Evolutionary conservation across 2,329 filamentous ascomycete species (phyloP).

Genomic region (Aspergillus novoparasiticus): DNA sequence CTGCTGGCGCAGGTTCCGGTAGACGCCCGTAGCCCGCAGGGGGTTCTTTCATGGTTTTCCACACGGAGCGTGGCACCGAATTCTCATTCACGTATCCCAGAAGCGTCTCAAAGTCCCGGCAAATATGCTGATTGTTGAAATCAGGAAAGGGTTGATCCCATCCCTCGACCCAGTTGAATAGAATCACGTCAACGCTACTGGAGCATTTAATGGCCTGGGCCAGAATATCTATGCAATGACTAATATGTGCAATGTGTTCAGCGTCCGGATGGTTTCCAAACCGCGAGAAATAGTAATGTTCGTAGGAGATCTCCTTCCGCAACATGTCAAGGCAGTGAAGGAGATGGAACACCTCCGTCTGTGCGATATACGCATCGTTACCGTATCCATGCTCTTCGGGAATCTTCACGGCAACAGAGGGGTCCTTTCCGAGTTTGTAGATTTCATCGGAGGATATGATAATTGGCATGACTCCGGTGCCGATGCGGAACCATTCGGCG

Average conservation of each 20-base stretch:
- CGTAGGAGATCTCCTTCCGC: constrained; percentile 6
- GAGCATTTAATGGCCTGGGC: constrained; percentile 4
- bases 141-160: constrained; percentile 4
- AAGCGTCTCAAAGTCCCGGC: constrained; percentile 10
- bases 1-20: constrained; percentile 1
- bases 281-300: constrained; percentile 3
- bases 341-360: constrained; percentile 6
- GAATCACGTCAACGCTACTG: not conserved
- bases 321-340: constrained; percentile 9
- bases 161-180: constrained; percentile 8
- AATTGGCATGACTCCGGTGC: constrained; percentile 2
- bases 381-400: constrained; percentile 8
- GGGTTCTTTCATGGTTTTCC: constrained; percentile 3
- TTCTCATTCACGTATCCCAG: constrained; percentile 7
- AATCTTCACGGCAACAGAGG: not conserved
- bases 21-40: not conserved
- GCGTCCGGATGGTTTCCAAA: not conserved
- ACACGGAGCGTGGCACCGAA: not conserved
- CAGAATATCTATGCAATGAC: constrained; percentile 8
- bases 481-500: constrained; percentile 4
- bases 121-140: constrained; percentile 4
- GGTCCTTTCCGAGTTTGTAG: constrained; percentile 5
- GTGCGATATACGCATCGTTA: constrained; percentile 4
- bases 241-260: not conserved
- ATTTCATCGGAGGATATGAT: constrained; percentile 5